Percentiles rank a stretch among this genome's conserved stretches.
Evolutionary conservation across 1,284 basidiomycete genomes (phyloP).

Genomic region (Microbotryomycetes sp.): DNA sequence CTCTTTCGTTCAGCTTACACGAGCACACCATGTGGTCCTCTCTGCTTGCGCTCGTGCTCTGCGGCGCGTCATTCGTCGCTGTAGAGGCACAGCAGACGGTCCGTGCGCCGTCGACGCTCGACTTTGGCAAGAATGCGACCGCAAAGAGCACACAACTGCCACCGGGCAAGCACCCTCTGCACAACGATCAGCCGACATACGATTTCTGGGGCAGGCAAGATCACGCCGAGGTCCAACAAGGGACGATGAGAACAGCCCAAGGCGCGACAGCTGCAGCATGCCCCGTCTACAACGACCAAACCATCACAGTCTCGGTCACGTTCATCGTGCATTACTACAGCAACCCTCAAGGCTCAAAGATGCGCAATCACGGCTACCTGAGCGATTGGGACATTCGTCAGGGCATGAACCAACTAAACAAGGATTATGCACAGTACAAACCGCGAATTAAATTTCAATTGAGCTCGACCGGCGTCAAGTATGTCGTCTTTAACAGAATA

Average conservation of each 20-base stretch:
- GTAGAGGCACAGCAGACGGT: too few relatives aligned
- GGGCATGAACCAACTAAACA: not conserved
- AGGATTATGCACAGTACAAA: not conserved
- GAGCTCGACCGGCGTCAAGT: not conserved
- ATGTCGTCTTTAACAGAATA: not conserved
- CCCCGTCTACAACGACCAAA: not conserved
- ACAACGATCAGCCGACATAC: not conserved
- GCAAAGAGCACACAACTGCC: not conserved
- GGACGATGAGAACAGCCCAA: not conserved
- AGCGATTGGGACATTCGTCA: not conserved
- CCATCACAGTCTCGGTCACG: not conserved
- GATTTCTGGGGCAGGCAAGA: not conserved
- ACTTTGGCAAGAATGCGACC: not conserved
- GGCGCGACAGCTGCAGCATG: not conserved
- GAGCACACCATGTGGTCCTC: too few relatives aligned
- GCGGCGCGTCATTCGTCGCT: too few relatives aligned
- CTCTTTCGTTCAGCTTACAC: too few relatives aligned
- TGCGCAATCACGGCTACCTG: not conserved
- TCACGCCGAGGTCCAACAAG: not conserved
- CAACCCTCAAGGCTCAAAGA: not conserved
- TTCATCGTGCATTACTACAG: not conserved
- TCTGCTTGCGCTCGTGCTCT: too few relatives aligned
- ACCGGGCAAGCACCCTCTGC: not conserved
- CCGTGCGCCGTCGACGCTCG: not conserved
- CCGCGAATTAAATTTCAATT: not conserved